Evolutionary conservation across 257 asterid genomes (phyloP).

Genomic region (Solanum microdontum): DNA sequence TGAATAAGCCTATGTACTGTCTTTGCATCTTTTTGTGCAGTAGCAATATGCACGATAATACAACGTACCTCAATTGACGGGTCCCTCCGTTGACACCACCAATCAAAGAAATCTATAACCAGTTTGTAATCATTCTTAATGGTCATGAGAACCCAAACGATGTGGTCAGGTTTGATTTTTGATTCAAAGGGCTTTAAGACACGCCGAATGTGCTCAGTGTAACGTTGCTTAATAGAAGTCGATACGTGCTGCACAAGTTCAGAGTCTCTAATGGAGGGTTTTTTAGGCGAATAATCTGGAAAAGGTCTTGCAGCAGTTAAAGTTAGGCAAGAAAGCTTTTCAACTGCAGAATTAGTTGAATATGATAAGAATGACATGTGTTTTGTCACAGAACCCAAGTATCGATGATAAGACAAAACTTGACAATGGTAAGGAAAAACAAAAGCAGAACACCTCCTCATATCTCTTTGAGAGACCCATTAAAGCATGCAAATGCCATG

Average conservation of each 20-base stretch:
- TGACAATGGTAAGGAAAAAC: conserved; percentile 24
- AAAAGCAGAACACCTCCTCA: conserved; percentile 46
- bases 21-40: conserved; percentile 43
- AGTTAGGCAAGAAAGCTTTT: conserved; percentile 17
- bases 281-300: conserved; percentile 79
- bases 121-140: conserved; percentile 55
- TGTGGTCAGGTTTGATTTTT: conserved; percentile 65
- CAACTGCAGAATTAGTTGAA: conserved; percentile 16
- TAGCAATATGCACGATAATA: conserved; percentile 61
- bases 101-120: conserved; percentile 54
- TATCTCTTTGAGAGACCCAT: conserved; percentile 47
- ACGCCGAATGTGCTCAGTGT: conserved; percentile 42
- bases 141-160: conserved; percentile 82
- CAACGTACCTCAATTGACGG: conserved; percentile 86
- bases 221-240: conserved; percentile 62
- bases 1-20: conserved; percentile 32
- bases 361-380: conserved; percentile 13
- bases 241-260: conserved; percentile 60
- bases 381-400: conserved; percentile 18
- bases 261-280: conserved; percentile 59
- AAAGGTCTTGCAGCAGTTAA: conserved; percentile 39
- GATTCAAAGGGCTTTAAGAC: conserved; percentile 59
- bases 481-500: conserved; percentile 13
- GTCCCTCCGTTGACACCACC: conserved; percentile 61
- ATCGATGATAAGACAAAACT: conserved; percentile 15